A percentile compares a stretch with the other conserved stretches of the same genome.
Evolutionary conservation across 1,284 basidiomycete species (phyloP).

Genomic region (Coriolopsis trogii): DNA sequence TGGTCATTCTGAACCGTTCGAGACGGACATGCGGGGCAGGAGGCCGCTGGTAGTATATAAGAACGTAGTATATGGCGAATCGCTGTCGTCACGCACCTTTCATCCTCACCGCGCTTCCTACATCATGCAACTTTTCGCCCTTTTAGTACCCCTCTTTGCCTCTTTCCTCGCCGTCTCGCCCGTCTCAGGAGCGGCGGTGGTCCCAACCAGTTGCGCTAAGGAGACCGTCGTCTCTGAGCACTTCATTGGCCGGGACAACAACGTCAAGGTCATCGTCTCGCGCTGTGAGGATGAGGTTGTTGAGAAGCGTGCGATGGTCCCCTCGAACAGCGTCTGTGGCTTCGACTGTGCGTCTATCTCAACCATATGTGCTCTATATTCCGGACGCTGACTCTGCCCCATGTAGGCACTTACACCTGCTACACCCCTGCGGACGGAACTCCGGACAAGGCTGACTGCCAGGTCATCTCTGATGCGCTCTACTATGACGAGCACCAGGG

Average conservation of each 20-base stretch:
- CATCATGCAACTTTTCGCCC: too few species aligned
- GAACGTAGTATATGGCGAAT: too few species aligned
- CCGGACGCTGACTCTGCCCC: not conserved
- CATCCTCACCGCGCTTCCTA: too few species aligned
- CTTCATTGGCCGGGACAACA: slow-evolving; percentile 39
- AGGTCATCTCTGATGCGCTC: slow-evolving; percentile 49
- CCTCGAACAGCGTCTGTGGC: slow-evolving; percentile 41
- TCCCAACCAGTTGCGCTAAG: too few species aligned
- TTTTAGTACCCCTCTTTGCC: too few species aligned
- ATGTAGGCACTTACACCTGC: slow-evolving; percentile 44
- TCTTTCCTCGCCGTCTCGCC: too few species aligned
- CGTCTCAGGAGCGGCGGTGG: too few species aligned
- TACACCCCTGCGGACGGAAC: slow-evolving; percentile 46
- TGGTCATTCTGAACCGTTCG: too few species aligned
- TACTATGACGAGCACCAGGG: slow-evolving; percentile 48
- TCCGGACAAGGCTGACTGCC: slow-evolving; percentile 48
- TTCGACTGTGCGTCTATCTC: slow-evolving; percentile 37
- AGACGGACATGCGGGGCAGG: too few species aligned
- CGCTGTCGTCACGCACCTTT: too few species aligned
- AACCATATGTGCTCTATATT: not conserved
- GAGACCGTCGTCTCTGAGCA: slow-evolving; percentile 26
- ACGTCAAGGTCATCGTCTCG: slow-evolving; percentile 38
- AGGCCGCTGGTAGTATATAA: too few species aligned
- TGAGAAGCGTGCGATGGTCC: slow-evolving; percentile 18
- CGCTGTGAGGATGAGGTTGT: slow-evolving; percentile 31